Conservation (phyloP, 1,284 basidiomycete genomes). For the Exobasidium rhododendri region DNA sequence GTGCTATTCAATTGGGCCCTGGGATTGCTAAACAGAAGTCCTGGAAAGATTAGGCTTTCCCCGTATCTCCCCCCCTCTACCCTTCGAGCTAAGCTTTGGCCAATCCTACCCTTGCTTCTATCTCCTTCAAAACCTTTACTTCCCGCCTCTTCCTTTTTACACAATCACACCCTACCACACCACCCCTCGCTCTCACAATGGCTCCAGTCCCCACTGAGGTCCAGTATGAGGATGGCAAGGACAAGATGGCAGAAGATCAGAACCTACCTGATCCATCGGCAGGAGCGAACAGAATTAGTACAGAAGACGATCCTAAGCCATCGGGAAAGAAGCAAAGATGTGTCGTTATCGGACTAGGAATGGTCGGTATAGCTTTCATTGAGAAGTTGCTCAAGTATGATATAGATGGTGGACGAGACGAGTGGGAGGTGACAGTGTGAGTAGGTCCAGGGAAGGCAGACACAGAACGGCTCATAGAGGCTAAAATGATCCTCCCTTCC, state of each 20-base stretch:
- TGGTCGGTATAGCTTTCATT: conserved; percentile 65
- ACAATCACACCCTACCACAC: neutral
- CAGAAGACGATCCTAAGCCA: neutral
- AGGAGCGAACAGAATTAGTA: neutral
- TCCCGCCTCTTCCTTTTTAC: neutral
- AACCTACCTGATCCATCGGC: neutral
- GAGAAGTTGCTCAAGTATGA: conserved; percentile 46
- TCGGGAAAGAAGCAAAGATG: conserved; percentile 26
- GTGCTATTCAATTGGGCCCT: too few relatives aligned
- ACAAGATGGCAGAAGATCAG: neutral
- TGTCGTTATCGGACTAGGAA: conserved; percentile 66
- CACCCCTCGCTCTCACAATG: conserved; percentile 2
- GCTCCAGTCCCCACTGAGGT: conserved; percentile 10
- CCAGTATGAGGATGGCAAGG: neutral
- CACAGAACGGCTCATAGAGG: too few relatives aligned
- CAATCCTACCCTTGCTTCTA: neutral
- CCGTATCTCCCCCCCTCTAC: neutral
- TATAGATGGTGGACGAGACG: conserved; percentile 31
- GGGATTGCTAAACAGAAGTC: too few relatives aligned
- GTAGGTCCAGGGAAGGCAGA: too few relatives aligned
- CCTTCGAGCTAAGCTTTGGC: neutral
- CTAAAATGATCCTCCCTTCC: too few relatives aligned
- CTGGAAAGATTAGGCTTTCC: too few relatives aligned
- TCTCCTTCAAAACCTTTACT: neutral
- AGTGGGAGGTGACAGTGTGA: conserved; percentile 34